Evolutionary conservation across 345 rosid species (phyloP).

Genomic region (Populus nigra): DNA sequence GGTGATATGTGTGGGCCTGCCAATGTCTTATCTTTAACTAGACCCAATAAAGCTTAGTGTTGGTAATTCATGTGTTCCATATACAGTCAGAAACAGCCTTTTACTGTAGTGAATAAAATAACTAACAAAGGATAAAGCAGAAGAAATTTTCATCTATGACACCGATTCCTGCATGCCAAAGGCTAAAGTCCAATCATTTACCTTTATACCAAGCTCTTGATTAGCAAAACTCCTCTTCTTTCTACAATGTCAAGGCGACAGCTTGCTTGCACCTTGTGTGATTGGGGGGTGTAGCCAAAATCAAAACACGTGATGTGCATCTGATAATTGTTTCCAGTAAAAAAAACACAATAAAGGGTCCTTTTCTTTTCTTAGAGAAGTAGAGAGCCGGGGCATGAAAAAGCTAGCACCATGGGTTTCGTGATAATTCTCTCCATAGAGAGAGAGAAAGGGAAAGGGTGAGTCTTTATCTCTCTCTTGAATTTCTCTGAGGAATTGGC

Average conservation of each 20-base stretch:
- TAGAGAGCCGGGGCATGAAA: constrained; percentile 27
- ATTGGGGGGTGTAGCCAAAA: not conserved
- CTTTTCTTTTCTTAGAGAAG: constrained; percentile 11
- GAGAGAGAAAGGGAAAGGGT: not conserved
- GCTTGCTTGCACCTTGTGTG: not conserved
- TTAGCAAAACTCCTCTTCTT: not conserved
- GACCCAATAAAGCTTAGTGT: constrained; percentile 41
- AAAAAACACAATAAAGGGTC: constrained; percentile 5
- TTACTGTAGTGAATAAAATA: constrained; percentile 21
- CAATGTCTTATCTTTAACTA: constrained; percentile 40
- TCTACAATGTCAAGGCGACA: not conserved
- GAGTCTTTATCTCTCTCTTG: constrained; percentile 5
- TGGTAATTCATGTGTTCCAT: constrained; percentile 22
- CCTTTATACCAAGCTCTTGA: not conserved
- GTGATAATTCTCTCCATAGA: constrained; percentile 28
- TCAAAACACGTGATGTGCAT: not conserved
- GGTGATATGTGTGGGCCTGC: constrained; percentile 18
- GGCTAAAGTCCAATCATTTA: not conserved
- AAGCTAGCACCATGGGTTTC: constrained; percentile 35
- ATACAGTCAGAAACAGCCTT: constrained; percentile 50
- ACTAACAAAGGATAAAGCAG: not conserved
- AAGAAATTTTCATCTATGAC: not conserved
- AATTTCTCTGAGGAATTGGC: constrained; percentile 13
- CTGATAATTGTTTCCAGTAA: not conserved
- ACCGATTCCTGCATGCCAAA: not conserved